These are phyloP conservation scores for Acorus gramineus DNA, from an alignment of 106 monocot genomes.

Conservation along the genomic window DNA sequence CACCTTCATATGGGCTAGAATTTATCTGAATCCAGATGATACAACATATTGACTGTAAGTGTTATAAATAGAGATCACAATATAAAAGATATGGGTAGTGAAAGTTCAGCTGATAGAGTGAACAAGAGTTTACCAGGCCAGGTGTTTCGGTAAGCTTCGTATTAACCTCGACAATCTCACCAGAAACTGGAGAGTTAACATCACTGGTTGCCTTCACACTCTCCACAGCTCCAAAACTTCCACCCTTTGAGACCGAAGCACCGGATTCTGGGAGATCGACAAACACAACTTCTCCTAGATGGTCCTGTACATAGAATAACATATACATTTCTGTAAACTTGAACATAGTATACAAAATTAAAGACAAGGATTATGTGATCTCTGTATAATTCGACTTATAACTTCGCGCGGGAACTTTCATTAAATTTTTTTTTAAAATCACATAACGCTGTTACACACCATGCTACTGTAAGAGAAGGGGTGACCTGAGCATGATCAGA, in stretches of 20 bases:
- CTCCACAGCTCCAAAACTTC: conserved; percentile 44
- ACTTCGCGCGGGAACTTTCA: too few relatives aligned
- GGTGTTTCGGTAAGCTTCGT: conserved; percentile 47
- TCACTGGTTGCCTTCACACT: conserved; percentile 74
- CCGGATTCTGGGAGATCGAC: conserved; percentile 58
- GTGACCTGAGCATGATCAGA: conserved; percentile 94
- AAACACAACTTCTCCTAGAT: conserved; percentile 71
- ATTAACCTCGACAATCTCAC: conserved; percentile 59
- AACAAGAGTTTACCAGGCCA: conserved; percentile 37
- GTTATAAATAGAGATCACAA: too few relatives aligned
- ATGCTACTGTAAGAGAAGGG: not conserved
- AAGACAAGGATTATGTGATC: too few relatives aligned
- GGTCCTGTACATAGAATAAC: conserved; percentile 16
- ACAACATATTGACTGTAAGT: too few relatives aligned
- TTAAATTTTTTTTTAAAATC: too few relatives aligned
- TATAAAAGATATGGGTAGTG: too few relatives aligned
- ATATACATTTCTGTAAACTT: too few relatives aligned
- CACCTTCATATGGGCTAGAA: conserved; percentile 21
- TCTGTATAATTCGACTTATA: too few relatives aligned
- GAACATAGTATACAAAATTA: too few relatives aligned
- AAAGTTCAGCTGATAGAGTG: too few relatives aligned
- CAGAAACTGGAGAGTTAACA: conserved; percentile 47
- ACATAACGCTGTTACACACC: too few relatives aligned
- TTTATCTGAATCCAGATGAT: conserved; percentile 8
- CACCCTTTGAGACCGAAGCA: conserved; percentile 22